Conservation (phyloP, 352 stramenopile species). For the Saprolegnia diclina region DNA sequence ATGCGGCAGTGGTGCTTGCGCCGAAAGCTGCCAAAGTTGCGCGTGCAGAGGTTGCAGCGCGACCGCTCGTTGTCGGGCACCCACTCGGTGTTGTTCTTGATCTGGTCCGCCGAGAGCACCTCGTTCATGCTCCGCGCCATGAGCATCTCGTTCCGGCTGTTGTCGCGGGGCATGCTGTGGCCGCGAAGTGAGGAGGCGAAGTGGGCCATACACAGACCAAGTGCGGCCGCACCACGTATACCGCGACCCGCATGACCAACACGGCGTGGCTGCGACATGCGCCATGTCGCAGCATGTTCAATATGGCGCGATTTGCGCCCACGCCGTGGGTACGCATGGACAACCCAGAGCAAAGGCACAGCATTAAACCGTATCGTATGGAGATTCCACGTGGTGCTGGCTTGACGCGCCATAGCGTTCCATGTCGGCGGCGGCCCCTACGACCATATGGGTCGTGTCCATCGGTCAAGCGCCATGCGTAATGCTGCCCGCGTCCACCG, state of each 20-base stretch:
- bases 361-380: no score
- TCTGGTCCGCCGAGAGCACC: constrained; percentile 21
- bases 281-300: not conserved
- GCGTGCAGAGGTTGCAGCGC: constrained; percentile 25
- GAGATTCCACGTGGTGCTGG: no score
- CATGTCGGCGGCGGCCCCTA: not conserved
- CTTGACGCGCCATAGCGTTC: no score
- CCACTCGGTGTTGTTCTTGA: constrained; percentile 26
- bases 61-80: constrained; percentile 17
- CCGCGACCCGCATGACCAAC: not conserved
- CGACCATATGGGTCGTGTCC: not conserved
- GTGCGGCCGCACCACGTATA: no score
- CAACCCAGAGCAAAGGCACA: no score
- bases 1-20: constrained; percentile 29
- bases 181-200: not conserved
- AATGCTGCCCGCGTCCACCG: not conserved
- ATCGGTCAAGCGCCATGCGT: not conserved
- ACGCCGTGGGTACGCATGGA: no score
- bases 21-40: constrained; percentile 27
- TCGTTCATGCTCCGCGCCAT: constrained; percentile 15
- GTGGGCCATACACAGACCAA: not conserved
- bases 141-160: constrained; percentile 11
- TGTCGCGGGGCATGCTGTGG: constrained; percentile 10
- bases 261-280: not conserved
- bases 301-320: no score